Base-by-base conservation (phyloP, 129 eudicot species). In the Apium graveolens region DNA sequence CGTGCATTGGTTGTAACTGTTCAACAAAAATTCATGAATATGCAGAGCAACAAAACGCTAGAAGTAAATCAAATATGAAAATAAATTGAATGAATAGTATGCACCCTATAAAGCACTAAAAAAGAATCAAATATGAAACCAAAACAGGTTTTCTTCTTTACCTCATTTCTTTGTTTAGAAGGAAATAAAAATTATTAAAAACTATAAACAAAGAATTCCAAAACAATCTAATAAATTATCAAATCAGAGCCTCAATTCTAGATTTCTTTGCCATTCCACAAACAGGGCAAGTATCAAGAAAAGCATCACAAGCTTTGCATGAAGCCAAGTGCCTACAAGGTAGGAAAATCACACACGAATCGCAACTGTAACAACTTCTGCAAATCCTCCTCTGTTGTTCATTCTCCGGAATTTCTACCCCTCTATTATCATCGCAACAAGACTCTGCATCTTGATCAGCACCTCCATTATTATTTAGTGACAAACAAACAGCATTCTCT, bases 321-420 rank as follows among this genome's bases (percentile, higher is more conserved):
- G 86, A 82, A 82, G 92, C 87, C 11, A 94, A 81, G 74, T 94
- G 98, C 83, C 97, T 88, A 35, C 98, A 95, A 60, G 98, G 98
- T 14, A 95, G 82, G 72, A 95, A 83, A 75, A 95, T 70, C 18
- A 91, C 88, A 73, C 98, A 84, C 78, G 96, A 86, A 21, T 75
- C 77, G 66, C 94, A 37, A 79, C 49, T 62, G 51, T 83, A 82
- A 79, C 98, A 95, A 11, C 81, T 84, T 49, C 75, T 92, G 84
- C 98, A 95, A 3, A 74, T 70, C 74, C 85, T 71, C 65, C 84
- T 10, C 65, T 78, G 53, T 68, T 80, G 70, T 62, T 80, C 77
- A 42, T 81, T 78, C 73, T 44, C 76, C 7, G 17, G n/a, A 0
- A 5, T 12, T 35, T 35, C 60, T 14, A 21, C 32, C 51, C 51